Conservation (phyloP, 192 early-diverging fungal species). For the Linnemannia schmuckeri region DNA sequence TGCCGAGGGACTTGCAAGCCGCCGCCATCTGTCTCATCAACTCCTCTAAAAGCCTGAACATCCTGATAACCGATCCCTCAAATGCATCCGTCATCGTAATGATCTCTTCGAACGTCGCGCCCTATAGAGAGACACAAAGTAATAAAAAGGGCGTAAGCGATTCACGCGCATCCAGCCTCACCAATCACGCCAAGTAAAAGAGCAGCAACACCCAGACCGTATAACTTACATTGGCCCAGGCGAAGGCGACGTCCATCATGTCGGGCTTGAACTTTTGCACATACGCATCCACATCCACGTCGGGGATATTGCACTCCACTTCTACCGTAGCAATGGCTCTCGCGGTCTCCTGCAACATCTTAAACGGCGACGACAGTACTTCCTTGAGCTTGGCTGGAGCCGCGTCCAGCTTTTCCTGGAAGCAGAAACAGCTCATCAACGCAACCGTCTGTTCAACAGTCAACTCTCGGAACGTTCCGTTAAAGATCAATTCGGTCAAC, state of each 20-base stretch:
- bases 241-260: conserved; percentile 93
- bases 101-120: conserved; percentile 90
- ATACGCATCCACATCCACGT: conserved; percentile 89
- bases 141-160: not conserved
- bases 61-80: conserved; percentile 91
- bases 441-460: conserved; percentile 83
- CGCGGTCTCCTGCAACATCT: conserved; percentile 84
- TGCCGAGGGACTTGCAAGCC: conserved; percentile 92
- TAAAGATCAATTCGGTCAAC: conserved; percentile 94
- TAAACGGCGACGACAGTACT: conserved; percentile 79
- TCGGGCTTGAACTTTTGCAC: conserved; percentile 84
- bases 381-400: conserved; percentile 69
- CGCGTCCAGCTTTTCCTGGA: conserved; percentile 74
- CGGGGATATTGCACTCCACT: conserved; percentile 82
- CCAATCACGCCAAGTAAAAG: not conserved
- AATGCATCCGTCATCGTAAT: conserved; percentile 92
- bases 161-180: not conserved
- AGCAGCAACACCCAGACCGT: conserved; percentile 5
- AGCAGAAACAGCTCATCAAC: conserved; percentile 90
- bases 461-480: conserved; percentile 92
- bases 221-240: conserved; percentile 73
- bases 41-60: conserved; percentile 89
- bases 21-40: conserved; percentile 86
- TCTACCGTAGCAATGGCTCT: conserved; percentile 83
- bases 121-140: conserved; percentile 55